A percentile compares a stretch with the other conserved stretches of the same genome.
Evolutionary conservation across 225 moss, liverwort and hornwort genomes (phyloP).

Genomic region (Polytrichum formosum): DNA sequence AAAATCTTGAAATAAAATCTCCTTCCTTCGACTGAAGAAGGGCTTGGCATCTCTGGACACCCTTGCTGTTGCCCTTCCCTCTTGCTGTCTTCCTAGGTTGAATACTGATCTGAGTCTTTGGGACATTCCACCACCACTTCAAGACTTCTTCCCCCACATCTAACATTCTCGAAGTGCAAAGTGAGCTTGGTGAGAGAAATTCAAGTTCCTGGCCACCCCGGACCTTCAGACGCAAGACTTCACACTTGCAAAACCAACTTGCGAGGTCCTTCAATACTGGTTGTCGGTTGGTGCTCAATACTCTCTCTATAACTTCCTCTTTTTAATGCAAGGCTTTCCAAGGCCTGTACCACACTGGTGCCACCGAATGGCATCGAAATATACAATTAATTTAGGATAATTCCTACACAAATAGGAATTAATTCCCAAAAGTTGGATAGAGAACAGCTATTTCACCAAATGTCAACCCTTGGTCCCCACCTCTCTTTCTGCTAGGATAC

Average conservation of each 20-base stretch:
- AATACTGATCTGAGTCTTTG: conserved; percentile 43
- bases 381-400: conserved; percentile 40
- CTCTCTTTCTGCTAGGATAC: background rate
- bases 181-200: conserved; percentile 40
- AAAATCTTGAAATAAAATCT: conserved; percentile 49
- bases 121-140: conserved; percentile 34
- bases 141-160: conserved; percentile 39
- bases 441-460: background rate
- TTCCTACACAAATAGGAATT: background rate
- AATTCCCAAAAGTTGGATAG: background rate
- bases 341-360: conserved; percentile 50
- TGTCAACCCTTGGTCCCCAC: background rate
- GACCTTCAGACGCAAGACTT: conserved; percentile 31
- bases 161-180: conserved; percentile 46
- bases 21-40: conserved; percentile 35
- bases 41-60: conserved; percentile 47
- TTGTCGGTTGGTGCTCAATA: conserved; percentile 20
- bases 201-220: conserved; percentile 19
- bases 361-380: conserved; percentile 59
- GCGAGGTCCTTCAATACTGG: conserved; percentile 31
- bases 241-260: conserved; percentile 33
- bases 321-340: conserved; percentile 35
- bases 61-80: conserved; percentile 33
- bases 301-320: conserved; percentile 47
- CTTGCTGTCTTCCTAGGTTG: conserved; percentile 38